Evolutionary conservation across 169 alveolate species (phyloP).

Genomic region (Cryptosporidium xiaoi): DNA sequence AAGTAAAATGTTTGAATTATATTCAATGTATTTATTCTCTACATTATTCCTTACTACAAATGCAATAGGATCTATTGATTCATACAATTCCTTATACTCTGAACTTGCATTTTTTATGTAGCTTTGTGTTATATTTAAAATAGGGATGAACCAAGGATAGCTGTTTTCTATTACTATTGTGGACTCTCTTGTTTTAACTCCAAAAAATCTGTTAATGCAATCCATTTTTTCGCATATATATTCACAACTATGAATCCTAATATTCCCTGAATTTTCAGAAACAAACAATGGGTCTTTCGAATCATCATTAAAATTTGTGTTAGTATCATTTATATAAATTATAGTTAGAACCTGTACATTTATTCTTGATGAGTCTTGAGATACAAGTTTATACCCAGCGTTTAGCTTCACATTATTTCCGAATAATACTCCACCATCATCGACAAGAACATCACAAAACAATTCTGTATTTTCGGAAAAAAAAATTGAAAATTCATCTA

Average conservation of each 20-base stretch:
- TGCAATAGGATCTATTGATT: constrained; percentile 63
- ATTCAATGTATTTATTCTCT: not conserved
- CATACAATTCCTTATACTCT: not conserved
- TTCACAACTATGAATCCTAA: constrained; percentile 11
- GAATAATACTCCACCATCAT: constrained; percentile 52
- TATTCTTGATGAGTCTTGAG: constrained; percentile 60
- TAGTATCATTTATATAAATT: not conserved
- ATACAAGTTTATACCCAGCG: constrained; percentile 8
- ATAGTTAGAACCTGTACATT: not conserved
- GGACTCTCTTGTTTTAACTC: constrained; percentile 54
- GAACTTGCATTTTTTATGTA: constrained; percentile 1
- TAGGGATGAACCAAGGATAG: constrained; percentile 55
- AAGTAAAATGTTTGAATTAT: constrained; percentile 10
- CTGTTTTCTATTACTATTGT: constrained; percentile 16
- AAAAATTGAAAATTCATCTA: constrained; percentile 55
- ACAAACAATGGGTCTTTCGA: constrained; percentile 9
- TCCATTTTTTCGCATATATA: constrained; percentile 14
- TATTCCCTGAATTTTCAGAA: constrained; percentile 52
- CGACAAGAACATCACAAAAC: constrained; percentile 46
- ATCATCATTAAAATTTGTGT: not conserved
- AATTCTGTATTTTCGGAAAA: not conserved
- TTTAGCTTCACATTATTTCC: not conserved
- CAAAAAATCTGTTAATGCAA: constrained; percentile 20
- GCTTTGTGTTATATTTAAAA: constrained; percentile 5
- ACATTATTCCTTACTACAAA: constrained; percentile 33